Conservation (phyloP, 2,329 filamentous ascomycete species). For the Cytospora piceae region DNA sequence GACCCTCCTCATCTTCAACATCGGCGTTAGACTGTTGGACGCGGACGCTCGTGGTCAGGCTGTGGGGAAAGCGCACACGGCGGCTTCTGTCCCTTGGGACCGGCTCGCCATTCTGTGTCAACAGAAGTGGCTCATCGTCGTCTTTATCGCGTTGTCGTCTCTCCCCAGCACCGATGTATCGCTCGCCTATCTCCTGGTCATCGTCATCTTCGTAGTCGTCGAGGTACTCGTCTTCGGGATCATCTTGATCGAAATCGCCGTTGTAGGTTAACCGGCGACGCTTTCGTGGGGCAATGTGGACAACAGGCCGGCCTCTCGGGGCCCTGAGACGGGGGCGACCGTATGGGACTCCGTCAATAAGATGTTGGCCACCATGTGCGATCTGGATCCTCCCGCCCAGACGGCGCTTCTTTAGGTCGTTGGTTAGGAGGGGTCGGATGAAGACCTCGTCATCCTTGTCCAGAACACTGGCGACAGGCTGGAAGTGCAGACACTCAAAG, state of each 20-base stretch:
- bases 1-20: slow-evolving; percentile 5
- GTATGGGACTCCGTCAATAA: slow-evolving; percentile 85
- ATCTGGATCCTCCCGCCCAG: slow-evolving; percentile 83
- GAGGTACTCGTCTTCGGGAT: slow-evolving; percentile 43
- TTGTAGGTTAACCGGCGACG: slow-evolving; percentile 56
- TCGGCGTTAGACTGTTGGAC: slow-evolving; percentile 28
- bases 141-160: slow-evolving; percentile 32
- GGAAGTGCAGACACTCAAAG: slow-evolving; percentile 89
- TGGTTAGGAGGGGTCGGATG: slow-evolving; percentile 75
- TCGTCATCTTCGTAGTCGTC: slow-evolving; percentile 40
- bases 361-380: slow-evolving; percentile 73
- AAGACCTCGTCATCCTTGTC: slow-evolving; percentile 84
- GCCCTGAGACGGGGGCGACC: slow-evolving; percentile 71
- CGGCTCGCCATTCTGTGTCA: slow-evolving; percentile 26
- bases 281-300: slow-evolving; percentile 77
- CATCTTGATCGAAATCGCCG: slow-evolving; percentile 45
- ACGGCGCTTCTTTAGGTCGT: slow-evolving; percentile 73
- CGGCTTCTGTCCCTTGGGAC: slow-evolving; percentile 11
- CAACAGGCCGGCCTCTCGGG: slow-evolving; percentile 63
- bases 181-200: slow-evolving; percentile 37
- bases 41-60: slow-evolving; percentile 2
- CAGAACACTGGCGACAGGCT: slow-evolving; percentile 69
- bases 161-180: slow-evolving; percentile 32
- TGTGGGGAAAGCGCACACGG: slow-evolving; percentile 26
- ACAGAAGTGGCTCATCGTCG: slow-evolving; percentile 30